phyloP scores from a whole-genome alignment of 2,329 filamentous ascomycete genomes.

The Pleoardoris graminearum region DNA sequence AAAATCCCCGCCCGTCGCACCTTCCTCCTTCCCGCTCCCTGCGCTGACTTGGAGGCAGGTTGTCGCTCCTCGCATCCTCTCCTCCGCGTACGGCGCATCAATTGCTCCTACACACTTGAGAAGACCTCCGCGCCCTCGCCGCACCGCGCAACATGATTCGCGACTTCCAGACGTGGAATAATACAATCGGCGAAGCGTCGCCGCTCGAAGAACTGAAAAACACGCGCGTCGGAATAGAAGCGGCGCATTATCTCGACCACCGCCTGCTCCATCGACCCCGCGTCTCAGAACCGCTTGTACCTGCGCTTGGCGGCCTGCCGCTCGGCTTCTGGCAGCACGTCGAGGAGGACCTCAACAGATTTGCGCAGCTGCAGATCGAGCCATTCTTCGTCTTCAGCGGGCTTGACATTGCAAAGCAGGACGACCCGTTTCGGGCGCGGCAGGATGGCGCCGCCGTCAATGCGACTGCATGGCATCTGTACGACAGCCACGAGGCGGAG shows the following conservation, averaged over 20 bases:
- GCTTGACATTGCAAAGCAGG: conserved; percentile 74
- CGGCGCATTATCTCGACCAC: conserved; percentile 78
- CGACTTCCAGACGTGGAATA: conserved; percentile 61
- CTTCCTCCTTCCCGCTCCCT: neutral
- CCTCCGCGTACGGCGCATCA: neutral
- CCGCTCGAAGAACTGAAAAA: conserved; percentile 72
- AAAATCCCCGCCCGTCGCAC: neutral
- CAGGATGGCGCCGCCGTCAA: conserved; percentile 69
- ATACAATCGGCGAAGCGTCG: conserved; percentile 58
- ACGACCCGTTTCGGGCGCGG: conserved; percentile 60
- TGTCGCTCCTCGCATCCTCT: neutral
- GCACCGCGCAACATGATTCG: conserved; percentile 44
- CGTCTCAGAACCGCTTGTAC: conserved; percentile 82
- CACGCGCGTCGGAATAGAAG: conserved; percentile 81
- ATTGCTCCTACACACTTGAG: neutral
- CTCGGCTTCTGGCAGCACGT: conserved; percentile 76
- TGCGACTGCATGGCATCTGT: conserved; percentile 81
- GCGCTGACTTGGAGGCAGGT: neutral
- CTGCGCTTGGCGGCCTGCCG: conserved; percentile 86
- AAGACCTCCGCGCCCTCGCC: neutral
- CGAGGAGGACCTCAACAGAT: conserved; percentile 72
- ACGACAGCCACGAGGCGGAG: conserved; percentile 77
- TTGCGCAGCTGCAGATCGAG: conserved; percentile 70
- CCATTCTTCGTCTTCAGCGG: conserved; percentile 93
- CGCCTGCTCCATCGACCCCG: conserved; percentile 62